Percentiles rank a stretch among this genome's conserved stretches.
Evolutionary conservation across 108 stramenopile species (phyloP).

Genomic region (Skeletonema costatum): DNA sequence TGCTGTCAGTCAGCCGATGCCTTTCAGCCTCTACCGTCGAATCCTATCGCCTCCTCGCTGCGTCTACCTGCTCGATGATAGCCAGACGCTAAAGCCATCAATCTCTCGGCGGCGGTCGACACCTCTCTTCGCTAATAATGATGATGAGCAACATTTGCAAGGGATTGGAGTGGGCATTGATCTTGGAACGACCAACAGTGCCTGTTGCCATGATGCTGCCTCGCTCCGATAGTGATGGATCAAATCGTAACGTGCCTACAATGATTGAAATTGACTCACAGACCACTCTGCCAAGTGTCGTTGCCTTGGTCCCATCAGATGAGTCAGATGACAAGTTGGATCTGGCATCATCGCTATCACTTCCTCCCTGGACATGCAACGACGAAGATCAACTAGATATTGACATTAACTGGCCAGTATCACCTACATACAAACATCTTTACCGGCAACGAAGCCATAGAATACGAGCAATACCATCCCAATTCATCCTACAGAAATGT

Average conservation of each 20-base stretch:
- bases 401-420: background rate
- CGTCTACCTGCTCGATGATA: background rate
- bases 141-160: slow-evolving; percentile 28
- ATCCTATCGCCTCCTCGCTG: background rate
- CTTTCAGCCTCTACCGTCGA: background rate
- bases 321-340: background rate
- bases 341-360: background rate
- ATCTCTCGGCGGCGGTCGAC: background rate
- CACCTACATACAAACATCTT: slow-evolving; percentile 16
- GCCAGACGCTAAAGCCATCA: background rate
- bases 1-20: slow-evolving; percentile 1
- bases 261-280: slow-evolving; percentile 63
- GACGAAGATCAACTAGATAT: background rate
- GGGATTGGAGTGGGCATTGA: slow-evolving; percentile 93
- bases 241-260: slow-evolving; percentile 17
- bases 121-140: background rate
- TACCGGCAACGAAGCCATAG: slow-evolving; percentile 60
- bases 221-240: slow-evolving; percentile 27
- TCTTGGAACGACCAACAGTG: slow-evolving; percentile 92
- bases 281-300: slow-evolving; percentile 77
- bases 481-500: slow-evolving; percentile 72
- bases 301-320: slow-evolving; percentile 31
- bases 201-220: slow-evolving; percentile 79
- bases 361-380: background rate
- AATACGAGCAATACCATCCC: slow-evolving; percentile 45